Percentiles rank a stretch among this genome's conserved stretches.
Conservation (phyloP, 768 basidiomycete genomes). For the Lactarius trivialis region DNA sequence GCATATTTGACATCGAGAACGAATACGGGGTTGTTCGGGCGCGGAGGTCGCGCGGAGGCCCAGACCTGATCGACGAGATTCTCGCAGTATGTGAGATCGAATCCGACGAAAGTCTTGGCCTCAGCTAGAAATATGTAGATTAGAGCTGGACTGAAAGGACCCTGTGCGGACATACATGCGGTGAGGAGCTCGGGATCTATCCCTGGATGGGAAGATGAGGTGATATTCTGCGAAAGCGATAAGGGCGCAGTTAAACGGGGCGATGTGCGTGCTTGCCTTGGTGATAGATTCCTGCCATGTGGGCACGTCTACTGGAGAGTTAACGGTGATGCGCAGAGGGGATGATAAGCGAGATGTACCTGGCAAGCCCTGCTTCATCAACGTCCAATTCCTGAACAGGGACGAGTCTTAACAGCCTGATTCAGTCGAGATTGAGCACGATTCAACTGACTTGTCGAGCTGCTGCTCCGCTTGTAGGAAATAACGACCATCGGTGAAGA, state of each 20-base stretch:
- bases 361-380: conserved; percentile 89
- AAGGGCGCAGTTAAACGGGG: neutral
- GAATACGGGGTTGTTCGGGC: conserved; percentile 63
- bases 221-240: conserved; percentile 44
- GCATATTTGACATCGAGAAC: conserved; percentile 69
- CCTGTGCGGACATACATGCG: conserved; percentile 39
- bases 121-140: conserved; percentile 41
- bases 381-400: conserved; percentile 70
- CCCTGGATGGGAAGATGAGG: conserved; percentile 59
- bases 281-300: conserved; percentile 84
- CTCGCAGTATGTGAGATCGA: conserved; percentile 53
- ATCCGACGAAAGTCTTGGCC: conserved; percentile 52
- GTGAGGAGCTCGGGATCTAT: conserved; percentile 76
- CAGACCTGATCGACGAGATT: conserved; percentile 83
- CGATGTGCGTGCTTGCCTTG: conserved; percentile 40
- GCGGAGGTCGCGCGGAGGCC: conserved; percentile 55
- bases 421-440: neutral
- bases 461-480: conserved; percentile 90
- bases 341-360: conserved; percentile 37
- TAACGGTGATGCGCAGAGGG: conserved; percentile 5
- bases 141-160: neutral
- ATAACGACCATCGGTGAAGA: conserved; percentile 96
- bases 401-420: neutral
- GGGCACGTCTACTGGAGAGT: conserved; percentile 56
- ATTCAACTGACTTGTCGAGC: conserved; percentile 61